Base-by-base conservation (phyloP, 768 basidiomycete species). In the Cubamyces sp. region DNA sequence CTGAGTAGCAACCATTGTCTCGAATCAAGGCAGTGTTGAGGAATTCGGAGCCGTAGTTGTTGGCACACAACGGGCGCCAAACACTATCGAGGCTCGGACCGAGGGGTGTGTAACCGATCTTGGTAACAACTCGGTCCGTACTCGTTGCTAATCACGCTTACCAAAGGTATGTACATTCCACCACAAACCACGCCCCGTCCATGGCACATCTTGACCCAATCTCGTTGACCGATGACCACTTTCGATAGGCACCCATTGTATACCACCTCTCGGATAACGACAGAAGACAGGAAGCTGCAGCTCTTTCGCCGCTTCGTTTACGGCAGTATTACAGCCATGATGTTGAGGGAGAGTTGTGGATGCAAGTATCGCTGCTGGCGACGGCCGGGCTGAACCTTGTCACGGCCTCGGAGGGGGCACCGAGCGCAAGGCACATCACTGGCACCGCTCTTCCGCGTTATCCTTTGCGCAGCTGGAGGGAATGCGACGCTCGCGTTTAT, bases 101-200 rank as follows among this genome's bases (percentile, higher is more conserved):
- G 56, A 57, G 56, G 6, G 5, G 23, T 49, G 21, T 57, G 47
- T 57, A 40, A 25, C 39, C n/a, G 14, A 5, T 37, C 7, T 49
- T 16, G 12, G 47, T 49, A 39, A 40, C 47, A 4, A 8, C 55
- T 57, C 56, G 56, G 56, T 48, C 56, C 56, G 56, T 7, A 37
- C 8, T 21, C 12, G 11, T 16, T 18, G 37, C 34, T 48, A 25
- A 57, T 39, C 47, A 26, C 18, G 56, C 56, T 57, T 48, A 57
- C 47, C 15, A 21, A 14, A 39, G 30, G n/a, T 26, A 23, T 18
- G 55, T 37, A 57, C 21, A n/a, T 26, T 26, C 12, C 2, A 25
- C 16, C 15, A 21, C 26, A 18, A 43, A 43, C 42, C 42, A 6
- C 21, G 42, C 4, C 34, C 9, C 34, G 9, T 34, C 34, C 34